A percentile compares a stretch with the other conserved stretches of the same genome.
Evolutionary conservation across 2,329 filamentous ascomycete species (phyloP).

Genomic region (Neophaeococcomyces aloes): DNA sequence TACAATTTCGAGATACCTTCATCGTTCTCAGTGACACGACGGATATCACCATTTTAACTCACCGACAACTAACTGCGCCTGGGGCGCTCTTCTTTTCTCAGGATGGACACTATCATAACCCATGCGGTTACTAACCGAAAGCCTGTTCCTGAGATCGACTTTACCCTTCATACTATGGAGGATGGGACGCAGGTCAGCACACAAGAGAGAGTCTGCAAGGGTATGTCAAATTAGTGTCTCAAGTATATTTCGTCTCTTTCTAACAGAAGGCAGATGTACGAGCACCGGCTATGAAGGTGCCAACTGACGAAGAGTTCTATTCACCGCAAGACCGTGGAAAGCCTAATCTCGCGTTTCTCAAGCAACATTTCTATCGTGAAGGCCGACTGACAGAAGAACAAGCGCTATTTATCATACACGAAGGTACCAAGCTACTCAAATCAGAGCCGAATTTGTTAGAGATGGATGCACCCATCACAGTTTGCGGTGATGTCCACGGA

Average conservation of each 20-base stretch:
- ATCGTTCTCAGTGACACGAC: not conserved
- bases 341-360: conserved; percentile 86
- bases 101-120: conserved; percentile 49
- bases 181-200: conserved; percentile 94
- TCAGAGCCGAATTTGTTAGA: conserved; percentile 91
- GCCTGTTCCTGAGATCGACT: conserved; percentile 94
- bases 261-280: conserved; percentile 65
- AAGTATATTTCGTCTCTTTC: not conserved
- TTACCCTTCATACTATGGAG: conserved; percentile 96
- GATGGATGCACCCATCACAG: conserved; percentile 98
- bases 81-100: conserved; percentile 19
- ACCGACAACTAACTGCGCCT: conserved; percentile 14
- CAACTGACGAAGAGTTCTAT: conserved; percentile 89
- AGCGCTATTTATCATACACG: conserved; percentile 85
- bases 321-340: conserved; percentile 75
- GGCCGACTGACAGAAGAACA: conserved; percentile 95
- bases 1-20: not conserved
- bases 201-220: conserved; percentile 94
- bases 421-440: conserved; percentile 76
- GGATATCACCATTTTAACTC: not conserved
- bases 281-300: conserved; percentile 86
- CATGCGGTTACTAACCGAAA: conserved; percentile 91
- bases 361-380: conserved; percentile 97
- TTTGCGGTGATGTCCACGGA: conserved; percentile 95
- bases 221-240: conserved; percentile 41